A percentile compares a stretch with the other conserved stretches of the same genome.
phyloP scores from a whole-genome alignment of 768 basidiomycete species.

The Omphalotus guepiniiformis region DNA sequence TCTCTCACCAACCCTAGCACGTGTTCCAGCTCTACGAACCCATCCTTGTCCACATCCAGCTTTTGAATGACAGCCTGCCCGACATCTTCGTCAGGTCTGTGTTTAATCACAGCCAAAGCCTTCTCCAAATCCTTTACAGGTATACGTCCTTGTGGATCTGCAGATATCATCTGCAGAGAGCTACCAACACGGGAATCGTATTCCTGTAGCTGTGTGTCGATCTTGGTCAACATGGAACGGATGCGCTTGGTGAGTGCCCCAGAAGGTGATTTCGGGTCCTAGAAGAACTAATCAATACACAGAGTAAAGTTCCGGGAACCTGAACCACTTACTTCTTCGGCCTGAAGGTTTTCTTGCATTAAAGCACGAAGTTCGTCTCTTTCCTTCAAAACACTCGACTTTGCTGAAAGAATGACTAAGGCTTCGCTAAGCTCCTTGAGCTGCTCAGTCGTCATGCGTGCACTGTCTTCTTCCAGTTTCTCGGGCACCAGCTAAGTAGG shows the following conservation, averaged over 20 bases:
- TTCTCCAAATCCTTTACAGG: constrained; percentile 85
- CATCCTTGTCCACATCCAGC: constrained; percentile 93
- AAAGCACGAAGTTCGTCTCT: constrained; percentile 84
- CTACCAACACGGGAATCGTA: constrained; percentile 87
- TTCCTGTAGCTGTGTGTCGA: constrained; percentile 86
- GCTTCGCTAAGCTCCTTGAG: constrained; percentile 92
- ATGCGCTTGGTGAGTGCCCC: constrained; percentile 94
- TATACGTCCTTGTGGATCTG: constrained; percentile 84
- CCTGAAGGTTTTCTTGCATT: constrained; percentile 91
- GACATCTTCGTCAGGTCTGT: constrained; percentile 86
- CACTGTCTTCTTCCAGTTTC: constrained; percentile 50
- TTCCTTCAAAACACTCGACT: constrained; percentile 93
- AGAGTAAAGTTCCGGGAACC: constrained; percentile 6
- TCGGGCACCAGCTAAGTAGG: constrained; percentile 60
- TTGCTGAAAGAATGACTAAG: constrained; percentile 84
- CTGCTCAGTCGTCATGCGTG: constrained; percentile 97
- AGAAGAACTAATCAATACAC: constrained; percentile 5
- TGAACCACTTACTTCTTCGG: constrained; percentile 63
- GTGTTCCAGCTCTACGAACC: constrained; percentile 93
- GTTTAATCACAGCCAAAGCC: constrained; percentile 90
- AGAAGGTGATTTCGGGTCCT: constrained; percentile 78
- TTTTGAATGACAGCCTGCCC: constrained; percentile 87
- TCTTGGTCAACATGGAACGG: constrained; percentile 91
- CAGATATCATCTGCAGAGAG: constrained; percentile 82
- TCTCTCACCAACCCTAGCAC: constrained; percentile 86